Conservation (phyloP, 2,329 filamentous ascomycete species). For the Rhynchosporium graminicola region DNA sequence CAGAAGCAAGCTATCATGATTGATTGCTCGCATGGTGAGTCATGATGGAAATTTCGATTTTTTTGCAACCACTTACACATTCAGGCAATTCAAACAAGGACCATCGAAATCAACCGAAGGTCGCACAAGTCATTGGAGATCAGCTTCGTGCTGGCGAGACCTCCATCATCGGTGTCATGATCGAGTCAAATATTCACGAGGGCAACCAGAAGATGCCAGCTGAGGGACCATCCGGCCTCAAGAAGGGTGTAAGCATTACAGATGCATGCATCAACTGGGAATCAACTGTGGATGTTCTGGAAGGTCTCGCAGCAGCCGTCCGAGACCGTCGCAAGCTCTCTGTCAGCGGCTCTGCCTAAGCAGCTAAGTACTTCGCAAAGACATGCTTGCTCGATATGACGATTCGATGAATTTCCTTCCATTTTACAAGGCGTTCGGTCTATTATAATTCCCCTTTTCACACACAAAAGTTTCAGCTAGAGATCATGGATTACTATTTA, state of each 20-base stretch:
- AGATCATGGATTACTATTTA: background rate
- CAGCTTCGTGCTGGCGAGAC: slow-evolving; percentile 87
- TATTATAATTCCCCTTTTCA: slow-evolving; percentile 14
- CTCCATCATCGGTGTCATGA: slow-evolving; percentile 94
- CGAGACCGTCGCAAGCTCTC: slow-evolving; percentile 62
- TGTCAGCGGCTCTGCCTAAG: slow-evolving; percentile 13
- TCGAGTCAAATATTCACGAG: slow-evolving; percentile 96
- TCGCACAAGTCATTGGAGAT: slow-evolving; percentile 77
- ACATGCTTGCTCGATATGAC: background rate
- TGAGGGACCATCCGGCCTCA: slow-evolving; percentile 75
- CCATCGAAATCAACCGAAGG: slow-evolving; percentile 95
- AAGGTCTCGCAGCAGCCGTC: slow-evolving; percentile 83
- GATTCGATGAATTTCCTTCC: slow-evolving; percentile 12
- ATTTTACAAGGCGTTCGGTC: slow-evolving; percentile 27
- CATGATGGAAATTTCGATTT: background rate
- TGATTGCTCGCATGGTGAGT: slow-evolving; percentile 90
- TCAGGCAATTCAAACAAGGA: slow-evolving; percentile 94
- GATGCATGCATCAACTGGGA: slow-evolving; percentile 98
- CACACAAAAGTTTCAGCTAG: slow-evolving; percentile 15
- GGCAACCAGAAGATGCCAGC: slow-evolving; percentile 83
- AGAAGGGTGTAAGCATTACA: slow-evolving; percentile 91
- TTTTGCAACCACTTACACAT: slow-evolving; percentile 18
- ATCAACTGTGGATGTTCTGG: slow-evolving; percentile 74
- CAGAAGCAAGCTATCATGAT: slow-evolving; percentile 93
- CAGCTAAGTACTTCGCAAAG: background rate